Base-by-base conservation (phyloP, 305 asterid genomes). In the Plantago coronopus region DNA sequence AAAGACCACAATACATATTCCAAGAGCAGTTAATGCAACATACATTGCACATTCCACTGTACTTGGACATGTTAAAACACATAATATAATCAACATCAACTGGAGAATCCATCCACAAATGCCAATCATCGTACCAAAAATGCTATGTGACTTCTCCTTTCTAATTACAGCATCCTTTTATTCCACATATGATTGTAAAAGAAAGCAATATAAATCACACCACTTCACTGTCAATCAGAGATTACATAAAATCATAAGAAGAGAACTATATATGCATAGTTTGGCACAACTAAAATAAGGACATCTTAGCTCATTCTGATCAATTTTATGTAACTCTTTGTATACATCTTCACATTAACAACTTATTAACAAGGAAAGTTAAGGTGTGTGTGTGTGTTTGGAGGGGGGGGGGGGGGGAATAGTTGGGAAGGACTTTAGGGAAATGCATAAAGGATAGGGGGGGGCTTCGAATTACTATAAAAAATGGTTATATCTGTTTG, bases 101-200 rank as follows among this genome's bases (percentile, higher is more conserved):
- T 49, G 55, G 29, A 49, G 14, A 14, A 18, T 23, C 27, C 29
- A 34, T 37, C 27, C 47, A 31, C 47, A 31, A 15, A 10, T 48
- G 65, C 6, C 51, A n/a, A 53, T 0, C 46, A 47, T 15, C 37
- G 2, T 20, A 42, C 38, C 58, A 48, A 62, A 7, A 4, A 25
- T 19, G 13, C 27, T 10, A 5, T 7, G n/a, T 49, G 21, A 31
- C 29, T 12, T 49, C 55, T 9, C 55, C 55, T 20, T 19, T 7
- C 17, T 38, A 44, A 62, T 42, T 48, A 15, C 17, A 49, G 12
- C 12, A 48, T 31, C 57, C 25, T n/a, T 29, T 31, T 47, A 47
- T 23, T 17, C 17, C 46, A 54, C 54, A 61, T 42, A 48, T 29
- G 48, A 19, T 61, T 48, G 18, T 7, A 25, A 60, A 17, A 46